phyloP scores from a whole-genome alignment of 2,329 filamentous ascomycete species.

The Periconia sp. region DNA sequence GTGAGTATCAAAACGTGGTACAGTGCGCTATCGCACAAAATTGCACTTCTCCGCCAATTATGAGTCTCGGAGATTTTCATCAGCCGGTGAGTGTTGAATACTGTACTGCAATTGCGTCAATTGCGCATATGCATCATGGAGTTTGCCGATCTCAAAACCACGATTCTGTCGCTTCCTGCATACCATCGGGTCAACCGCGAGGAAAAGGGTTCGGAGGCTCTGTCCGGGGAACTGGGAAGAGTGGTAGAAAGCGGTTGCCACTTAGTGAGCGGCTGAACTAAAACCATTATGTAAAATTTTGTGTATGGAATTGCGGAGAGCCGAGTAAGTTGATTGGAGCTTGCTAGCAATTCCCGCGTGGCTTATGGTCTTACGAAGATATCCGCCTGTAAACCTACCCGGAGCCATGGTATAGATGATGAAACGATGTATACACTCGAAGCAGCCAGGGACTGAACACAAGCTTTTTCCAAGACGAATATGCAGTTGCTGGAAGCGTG shows the following conservation, averaged over 20 bases:
- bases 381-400: too few relatives aligned
- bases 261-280: neutral
- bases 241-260: neutral
- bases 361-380: too few relatives aligned
- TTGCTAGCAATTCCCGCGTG: too few relatives aligned
- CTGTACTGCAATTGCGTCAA: neutral
- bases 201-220: neutral
- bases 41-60: neutral
- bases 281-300: neutral
- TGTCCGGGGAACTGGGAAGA: neutral
- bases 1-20: neutral
- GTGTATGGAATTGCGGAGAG: neutral
- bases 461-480: too few relatives aligned
- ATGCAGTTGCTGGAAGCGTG: too few relatives aligned
- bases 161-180: neutral
- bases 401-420: too few relatives aligned
- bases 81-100: neutral
- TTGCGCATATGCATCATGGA: too few relatives aligned
- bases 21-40: neutral
- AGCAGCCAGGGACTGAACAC: too few relatives aligned
- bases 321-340: neutral
- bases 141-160: too few relatives aligned
- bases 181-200: neutral
- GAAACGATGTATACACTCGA: too few relatives aligned
- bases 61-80: neutral